Evolutionary conservation across 768 basidiomycete species (phyloP), one percentile per base, ranked within the genome.

Genomic region (Tubosaeta sp.): DNA sequence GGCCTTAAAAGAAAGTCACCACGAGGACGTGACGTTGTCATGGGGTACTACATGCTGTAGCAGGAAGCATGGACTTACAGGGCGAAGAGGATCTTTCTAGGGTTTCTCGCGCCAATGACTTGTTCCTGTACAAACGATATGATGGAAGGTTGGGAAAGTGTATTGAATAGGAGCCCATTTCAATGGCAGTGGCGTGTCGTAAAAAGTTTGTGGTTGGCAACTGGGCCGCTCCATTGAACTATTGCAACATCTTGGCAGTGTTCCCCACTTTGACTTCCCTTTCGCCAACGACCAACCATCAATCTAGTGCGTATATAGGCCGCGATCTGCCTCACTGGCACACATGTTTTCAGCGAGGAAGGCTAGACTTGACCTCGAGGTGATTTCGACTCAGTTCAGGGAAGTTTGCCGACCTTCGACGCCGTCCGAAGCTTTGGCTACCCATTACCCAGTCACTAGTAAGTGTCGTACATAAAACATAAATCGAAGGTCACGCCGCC

Each of bases 61-160:
- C 16, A 33, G 26, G 43, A 41, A 51, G 13, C 2, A 33, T 10
- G 8, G 39, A 61, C 60, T 50, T 59, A 51, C 49, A 29, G 6
- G 51, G 46, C 38, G 43, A 50, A 41, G 47, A 56, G 22, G 53
- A 61, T 61, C 57, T 34, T 47, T 29, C 51, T 39, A 46, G 51
- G n/a, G 35, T 55, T 57, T 53, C 55, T 34, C 43, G 49, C 41
- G 38, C 38, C 11, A 38, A 37, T 43, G 27, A 29, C 27, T 8
- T 29, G 29, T 59, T 60, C 35, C 59, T 51, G 43, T 61, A 37
- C 11, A 19, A 38, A 33, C 44, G 43, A 27, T 27, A 27, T 33
- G 17, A 46, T 38, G 52, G 48, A 33, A 50, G 19, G 3, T 41
- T 11, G 19, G 14, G 26, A 29, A 10, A 13, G 26, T 22, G 4